phyloP scores from a whole-genome alignment of 2,329 filamentous ascomycete genomes.

The Penicillium sp. region DNA sequence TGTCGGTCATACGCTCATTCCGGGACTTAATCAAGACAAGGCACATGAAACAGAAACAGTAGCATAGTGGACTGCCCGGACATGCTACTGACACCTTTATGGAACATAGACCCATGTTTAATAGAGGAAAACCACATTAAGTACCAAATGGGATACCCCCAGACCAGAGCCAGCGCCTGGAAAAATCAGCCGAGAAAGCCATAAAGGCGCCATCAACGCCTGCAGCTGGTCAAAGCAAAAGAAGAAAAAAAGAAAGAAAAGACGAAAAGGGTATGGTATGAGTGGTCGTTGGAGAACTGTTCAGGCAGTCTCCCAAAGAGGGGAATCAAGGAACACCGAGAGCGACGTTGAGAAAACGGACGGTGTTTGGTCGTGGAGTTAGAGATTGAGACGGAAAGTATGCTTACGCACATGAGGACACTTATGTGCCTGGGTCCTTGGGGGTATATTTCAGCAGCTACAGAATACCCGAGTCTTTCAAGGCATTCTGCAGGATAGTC shows the following conservation, averaged over 20 bases:
- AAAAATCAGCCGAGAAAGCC: slow-evolving; percentile 14
- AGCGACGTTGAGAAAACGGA: slow-evolving; percentile 4
- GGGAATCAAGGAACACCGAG: not conserved
- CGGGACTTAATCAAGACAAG: not conserved
- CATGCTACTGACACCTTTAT: slow-evolving; percentile 3
- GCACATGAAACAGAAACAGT: slow-evolving; percentile 6
- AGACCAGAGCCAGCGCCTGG: slow-evolving; percentile 19
- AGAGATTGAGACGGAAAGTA: not conserved
- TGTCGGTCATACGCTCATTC: not conserved
- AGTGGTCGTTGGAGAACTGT: slow-evolving; percentile 13
- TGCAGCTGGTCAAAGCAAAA: slow-evolving; percentile 19
- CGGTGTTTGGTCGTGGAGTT: slow-evolving; percentile 3
- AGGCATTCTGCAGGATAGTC: slow-evolving; percentile 95
- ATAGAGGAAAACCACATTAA: slow-evolving; percentile 12
- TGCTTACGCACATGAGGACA: not conserved
- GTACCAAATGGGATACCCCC: slow-evolving; percentile 16
- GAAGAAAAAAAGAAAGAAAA: slow-evolving; percentile 11
- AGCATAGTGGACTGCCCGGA: not conserved
- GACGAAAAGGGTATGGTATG: slow-evolving; percentile 11
- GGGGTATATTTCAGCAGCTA: slow-evolving; percentile 33
- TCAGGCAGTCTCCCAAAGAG: not conserved
- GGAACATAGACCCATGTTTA: slow-evolving; percentile 3
- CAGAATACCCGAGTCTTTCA: slow-evolving; percentile 97
- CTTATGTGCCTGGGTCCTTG: not conserved
- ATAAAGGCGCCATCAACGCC: slow-evolving; percentile 22